Conservation (phyloP, 768 basidiomycete genomes). For the Boletellus emodensis region DNA sequence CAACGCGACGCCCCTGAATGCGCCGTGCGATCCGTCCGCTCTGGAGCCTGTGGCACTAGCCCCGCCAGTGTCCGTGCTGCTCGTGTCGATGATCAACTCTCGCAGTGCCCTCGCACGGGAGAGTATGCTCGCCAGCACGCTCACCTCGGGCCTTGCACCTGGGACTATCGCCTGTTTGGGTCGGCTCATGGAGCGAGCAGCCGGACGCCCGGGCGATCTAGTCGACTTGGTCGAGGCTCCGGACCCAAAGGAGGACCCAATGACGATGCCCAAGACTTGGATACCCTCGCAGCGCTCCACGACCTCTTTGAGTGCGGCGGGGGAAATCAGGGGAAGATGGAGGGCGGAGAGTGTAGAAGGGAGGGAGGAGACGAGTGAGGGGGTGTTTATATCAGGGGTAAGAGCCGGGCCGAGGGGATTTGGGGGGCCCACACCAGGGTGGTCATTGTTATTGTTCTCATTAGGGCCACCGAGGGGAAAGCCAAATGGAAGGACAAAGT, state of each 20-base stretch:
- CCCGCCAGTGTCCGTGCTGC: neutral
- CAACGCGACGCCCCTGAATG: slow-evolving; percentile 14
- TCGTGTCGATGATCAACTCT: slow-evolving; percentile 19
- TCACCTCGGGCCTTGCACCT: slow-evolving; percentile 9
- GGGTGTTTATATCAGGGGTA: slow-evolving; percentile 14
- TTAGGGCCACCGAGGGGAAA: slow-evolving; percentile 5
- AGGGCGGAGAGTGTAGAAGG: slow-evolving; percentile 33
- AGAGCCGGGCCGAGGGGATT: slow-evolving; percentile 1
- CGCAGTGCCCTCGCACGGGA: slow-evolving; percentile 11
- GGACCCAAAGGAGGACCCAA: slow-evolving; percentile 11
- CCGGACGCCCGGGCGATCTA: neutral
- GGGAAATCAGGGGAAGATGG: slow-evolving; percentile 22
- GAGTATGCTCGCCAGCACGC: slow-evolving; percentile 10
- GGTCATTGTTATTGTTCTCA: neutral
- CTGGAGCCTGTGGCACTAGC: neutral
- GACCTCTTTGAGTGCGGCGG: slow-evolving; percentile 17
- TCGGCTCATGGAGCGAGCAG: neutral
- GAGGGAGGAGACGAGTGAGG: slow-evolving; percentile 31
- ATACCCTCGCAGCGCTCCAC: slow-evolving; percentile 19
- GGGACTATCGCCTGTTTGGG: neutral
- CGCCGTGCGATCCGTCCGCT: neutral
- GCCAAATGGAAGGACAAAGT: slow-evolving; percentile 1
- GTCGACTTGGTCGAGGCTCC: neutral
- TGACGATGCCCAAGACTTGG: slow-evolving; percentile 16
- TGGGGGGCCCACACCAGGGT: neutral